These are phyloP conservation scores for Sporothrix dimorphospora DNA, from an alignment of 2,329 filamentous ascomycete species.

Conservation along the genomic window DNA sequence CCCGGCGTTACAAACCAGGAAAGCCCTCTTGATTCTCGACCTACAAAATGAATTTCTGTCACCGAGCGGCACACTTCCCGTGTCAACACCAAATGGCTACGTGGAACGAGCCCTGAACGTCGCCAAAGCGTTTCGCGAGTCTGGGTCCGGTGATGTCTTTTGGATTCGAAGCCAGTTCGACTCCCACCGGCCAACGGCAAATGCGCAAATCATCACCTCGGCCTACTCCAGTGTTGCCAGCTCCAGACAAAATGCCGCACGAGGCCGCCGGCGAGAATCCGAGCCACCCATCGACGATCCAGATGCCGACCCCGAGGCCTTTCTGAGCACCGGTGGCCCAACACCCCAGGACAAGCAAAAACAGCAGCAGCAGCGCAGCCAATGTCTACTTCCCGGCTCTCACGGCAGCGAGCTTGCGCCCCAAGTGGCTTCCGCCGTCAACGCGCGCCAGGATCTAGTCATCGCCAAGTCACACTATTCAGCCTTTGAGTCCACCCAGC, in stretches of 20 bases:
- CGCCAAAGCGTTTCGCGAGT: slow-evolving; percentile 71
- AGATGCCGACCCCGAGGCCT: slow-evolving; percentile 46
- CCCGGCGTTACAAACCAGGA: slow-evolving; percentile 61
- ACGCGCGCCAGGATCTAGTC: slow-evolving; percentile 51
- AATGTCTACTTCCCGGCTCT: slow-evolving; percentile 51
- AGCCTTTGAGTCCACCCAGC: slow-evolving; percentile 73
- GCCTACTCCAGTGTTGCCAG: neutral
- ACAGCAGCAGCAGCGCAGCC: slow-evolving; percentile 33
- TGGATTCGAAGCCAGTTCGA: slow-evolving; percentile 83
- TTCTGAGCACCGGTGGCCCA: slow-evolving; percentile 34
- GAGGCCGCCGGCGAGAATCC: slow-evolving; percentile 19
- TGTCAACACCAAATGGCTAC: slow-evolving; percentile 66
- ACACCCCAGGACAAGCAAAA: slow-evolving; percentile 40
- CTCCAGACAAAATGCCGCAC: neutral
- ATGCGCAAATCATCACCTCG: slow-evolving; percentile 54
- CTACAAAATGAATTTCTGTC: slow-evolving; percentile 88
- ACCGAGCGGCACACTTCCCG: slow-evolving; percentile 66
- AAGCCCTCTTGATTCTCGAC: slow-evolving; percentile 80
- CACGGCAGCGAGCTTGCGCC: slow-evolving; percentile 51
- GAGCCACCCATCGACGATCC: slow-evolving; percentile 40
- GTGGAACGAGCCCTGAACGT: slow-evolving; percentile 68
- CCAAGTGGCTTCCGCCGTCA: slow-evolving; percentile 49
- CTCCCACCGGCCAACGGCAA: slow-evolving; percentile 59
- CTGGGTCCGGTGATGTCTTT: slow-evolving; percentile 71
- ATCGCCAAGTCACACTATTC: slow-evolving; percentile 82